Base-by-base conservation (phyloP, 352 stramenopile genomes). In the Globisporangium acanthophoron region DNA sequence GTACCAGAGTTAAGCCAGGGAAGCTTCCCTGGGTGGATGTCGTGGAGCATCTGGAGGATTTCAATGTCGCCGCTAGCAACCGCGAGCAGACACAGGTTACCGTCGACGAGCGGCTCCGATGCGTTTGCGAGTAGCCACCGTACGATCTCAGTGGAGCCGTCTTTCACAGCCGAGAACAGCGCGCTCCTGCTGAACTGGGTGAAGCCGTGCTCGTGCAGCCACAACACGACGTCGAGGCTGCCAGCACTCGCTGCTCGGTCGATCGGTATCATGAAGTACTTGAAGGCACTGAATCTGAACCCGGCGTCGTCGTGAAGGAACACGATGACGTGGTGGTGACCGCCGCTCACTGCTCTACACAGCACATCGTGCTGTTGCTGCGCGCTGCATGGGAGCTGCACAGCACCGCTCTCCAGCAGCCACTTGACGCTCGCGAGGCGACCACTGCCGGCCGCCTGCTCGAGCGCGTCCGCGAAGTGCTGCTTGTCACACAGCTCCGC, bases 111-210 rank as follows among this genome's bases (percentile, higher is more conserved):
- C 6, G 48, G 9, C 15, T 2, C 20, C 15, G 48, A 5, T 5
- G 16, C 31, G 24, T 53, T 13, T 3, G 48, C 48, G 15, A 54
- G 48, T 31, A 54, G 31, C 48, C 48, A 54, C 6, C n/a, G 48
- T 8, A 54, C 31, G 18, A 29, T 20, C 29, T 15, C 24, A 1
- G 35, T 18, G 29, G 18, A 7, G 18, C 48, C 31, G 18, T 18
- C 3, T 27, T 15, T 11, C 16, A 39, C 48, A 12, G 48, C 48
- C 3, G 18, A 7, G 11, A 24, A 29, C 5, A 54, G 33, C 18
- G 48, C 48, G 27, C 29, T 21, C 29, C 16, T 27, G 5, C 12
- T 43, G 18, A 43, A 43, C 13, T 21, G 6, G 12, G 7, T 20
- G 29, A 18, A 27, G 48, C 48, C 48, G 18, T 39, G 27, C 13